Evolutionary conservation across 495 filamentous ascomycete genomes (phyloP), one percentile per base, ranked within the genome.

Genomic region (Aspergillus nanangensis): DNA sequence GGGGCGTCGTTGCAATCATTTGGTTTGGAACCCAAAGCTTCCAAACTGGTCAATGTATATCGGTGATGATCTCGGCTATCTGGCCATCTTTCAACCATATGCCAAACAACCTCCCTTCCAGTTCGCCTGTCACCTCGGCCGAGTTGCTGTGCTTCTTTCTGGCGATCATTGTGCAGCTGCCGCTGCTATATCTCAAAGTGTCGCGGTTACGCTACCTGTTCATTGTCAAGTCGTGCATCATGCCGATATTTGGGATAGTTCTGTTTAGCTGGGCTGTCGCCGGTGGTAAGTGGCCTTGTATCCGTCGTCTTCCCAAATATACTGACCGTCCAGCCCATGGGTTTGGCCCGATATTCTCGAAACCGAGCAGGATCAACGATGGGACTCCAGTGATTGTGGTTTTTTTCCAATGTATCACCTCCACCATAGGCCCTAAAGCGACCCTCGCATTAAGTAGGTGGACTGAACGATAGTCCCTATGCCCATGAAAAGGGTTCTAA

Each of bases 201-300:
- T 76, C 72, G 29, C 74, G 72, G 43, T 62, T 85, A 21, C 69
- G 77, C 13, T 81, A 72, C 25, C 57, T 85, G 29, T 83, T 85
- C 53, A 63, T 79, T 52, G 62, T 74, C n/a, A 85, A 85, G 61
- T 58, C 68, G 4, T 58, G 75, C 33, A 71, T 72, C 13, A 76
- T 76, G 13, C 77, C 77, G 2, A 57, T 74, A 19, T 71, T 74
- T 0, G 74, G 72, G 33, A 61, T 79, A 18, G 75, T 75, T 3
- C 76, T 74, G 10, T 72, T 82, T 53, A 65, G 70, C 17, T 80
- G 76, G 76, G 69, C 66, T 15, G 68, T 77, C 25, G 61, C 66
- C 15, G 36, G 34, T 13, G 44, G 44, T 47, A 40, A 2, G 14
- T 21, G 3, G 5, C 32, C 21, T 19, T 10, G 5, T 5, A 18